Base-by-base conservation (phyloP, 2,329 filamentous ascomycete genomes). In the Paraphaeosphaeria sporulosa region DNA sequence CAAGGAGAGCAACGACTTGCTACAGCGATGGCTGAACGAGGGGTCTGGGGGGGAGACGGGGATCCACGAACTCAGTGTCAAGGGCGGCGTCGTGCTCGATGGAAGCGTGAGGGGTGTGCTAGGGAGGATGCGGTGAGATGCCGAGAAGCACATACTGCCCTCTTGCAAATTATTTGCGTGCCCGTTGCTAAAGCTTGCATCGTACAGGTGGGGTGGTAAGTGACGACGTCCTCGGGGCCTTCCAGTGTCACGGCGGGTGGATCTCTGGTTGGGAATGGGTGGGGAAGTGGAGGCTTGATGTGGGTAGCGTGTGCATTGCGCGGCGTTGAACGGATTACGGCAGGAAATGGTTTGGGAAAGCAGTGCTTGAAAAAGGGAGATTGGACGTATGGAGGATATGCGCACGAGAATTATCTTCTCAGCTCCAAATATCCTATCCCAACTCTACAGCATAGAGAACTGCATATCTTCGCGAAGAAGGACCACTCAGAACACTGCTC, bases 1-100 rank as follows among this genome's bases (percentile, higher is more conserved):
- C 0, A 94, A 91, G 78, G 94, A 99, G 82, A 96, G 94, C 80
- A 99, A 99, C 73, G 89, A 92, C 60, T 69, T 99, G 72, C 78
- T 99, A 59, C 84, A 84, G 64, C 83, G 83, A 61, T 98, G 94
- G 94, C 74, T 95, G 62, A 83, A 89, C 63, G 77, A 80, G 52
- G 87, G 87, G 0, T 82, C 76, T 71, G 84, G 72, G 2, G 79
- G 76, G 7, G 73, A 78, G n/a, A 84, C 77, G 4, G 86, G 85
- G 0, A 86, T 89, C 57, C 79, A 77, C 43, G 87, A 89, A 69
- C 69, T 82, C 19, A 80, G 81, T 60, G 79, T 89, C 10, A 81
- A 81, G 54, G 85, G 85, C 0, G 82, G 83, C 51, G 82, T 85
- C 56, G 80, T 87, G 59, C 71, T 89, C 34, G 80, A 86, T 40